Evolutionary conservation across 108 stramenopile genomes (phyloP), one percentile per base, ranked within the genome.

Genomic region (Stephanodiscus triporus): DNA sequence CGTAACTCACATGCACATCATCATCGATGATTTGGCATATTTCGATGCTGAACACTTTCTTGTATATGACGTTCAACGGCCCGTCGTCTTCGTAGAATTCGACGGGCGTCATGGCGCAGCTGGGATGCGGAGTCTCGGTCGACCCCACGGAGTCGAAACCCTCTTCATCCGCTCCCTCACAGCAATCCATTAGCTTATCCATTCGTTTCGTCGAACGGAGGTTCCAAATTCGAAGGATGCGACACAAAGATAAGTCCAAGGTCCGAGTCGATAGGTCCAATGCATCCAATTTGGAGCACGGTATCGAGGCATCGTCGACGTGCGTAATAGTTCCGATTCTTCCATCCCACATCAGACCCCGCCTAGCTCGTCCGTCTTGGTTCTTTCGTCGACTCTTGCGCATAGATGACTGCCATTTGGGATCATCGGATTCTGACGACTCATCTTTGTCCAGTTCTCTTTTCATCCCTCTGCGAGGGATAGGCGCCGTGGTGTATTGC

Each of bases 11-110:
- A 23, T 58, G 36, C 24, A 38, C 56, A 42, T 60, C 36, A 26
- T 27, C 53, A 42, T 32, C 68, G 47, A n/a, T 22, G 29, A 84
- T 55, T 45, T 86, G 85, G 43, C 54, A 70, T 11, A 92, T 63
- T 78, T 92, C 88, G 13, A 89, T 51, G 68, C 74, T 80, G 17
- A 89, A 17, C 3, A 89, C 88, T 10, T 55, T 63, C 51, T 80
- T 62, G 73, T 88, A 92, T 16, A 65, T 40, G 6, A 66, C 68
- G 24, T 76, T 69, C 8, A 88, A 22, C 17, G 88, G 91, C 14
- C 89, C 91, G 71, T 92, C 87, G 24, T 90, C 87, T 48, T 86
- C 68, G 32, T 42, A 66, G 24, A 62, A 32, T 8, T 67, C 64
- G 57, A 80, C 79, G 42, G 74, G 58, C 42, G n/a, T 24, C 23